phyloP scores from a whole-genome alignment of 2,329 filamentous ascomycete species.

The Teratosphaeria pseudoeucalypti region DNA sequence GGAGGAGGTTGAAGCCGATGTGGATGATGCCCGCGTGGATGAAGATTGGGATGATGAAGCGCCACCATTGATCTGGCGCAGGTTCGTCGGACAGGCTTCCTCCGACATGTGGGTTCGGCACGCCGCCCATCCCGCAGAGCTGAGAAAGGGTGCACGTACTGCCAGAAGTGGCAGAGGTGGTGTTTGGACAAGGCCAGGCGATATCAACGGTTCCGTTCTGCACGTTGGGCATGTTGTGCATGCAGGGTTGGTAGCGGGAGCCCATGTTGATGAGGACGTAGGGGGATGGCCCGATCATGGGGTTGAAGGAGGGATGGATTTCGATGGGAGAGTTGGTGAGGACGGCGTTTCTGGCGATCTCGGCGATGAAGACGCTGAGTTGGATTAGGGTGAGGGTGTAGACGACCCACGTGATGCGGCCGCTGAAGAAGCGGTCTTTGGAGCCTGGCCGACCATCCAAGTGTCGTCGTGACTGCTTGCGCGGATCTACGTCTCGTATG shows the following conservation, averaged over 20 bases:
- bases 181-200: constrained; percentile 70
- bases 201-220: constrained; percentile 40
- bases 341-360: constrained; percentile 70
- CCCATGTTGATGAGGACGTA: constrained; percentile 96
- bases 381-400: constrained; percentile 71
- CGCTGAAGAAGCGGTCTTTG: constrained; percentile 44
- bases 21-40: constrained; percentile 89
- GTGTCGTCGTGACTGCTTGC: constrained; percentile 5
- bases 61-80: constrained; percentile 87
- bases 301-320: constrained; percentile 80
- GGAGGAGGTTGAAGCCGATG: constrained; percentile 87
- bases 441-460: background rate
- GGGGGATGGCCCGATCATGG: constrained; percentile 90
- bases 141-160: constrained; percentile 62
- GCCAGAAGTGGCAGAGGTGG: constrained; percentile 50
- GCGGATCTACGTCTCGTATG: constrained; percentile 24
- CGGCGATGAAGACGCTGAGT: constrained; percentile 75
- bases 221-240: constrained; percentile 68
- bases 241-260: constrained; percentile 82
- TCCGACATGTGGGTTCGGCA: constrained; percentile 51
- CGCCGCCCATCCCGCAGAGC: constrained; percentile 73
- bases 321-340: constrained; percentile 69
- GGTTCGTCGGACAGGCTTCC: constrained; percentile 45
- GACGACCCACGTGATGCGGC: constrained; percentile 64
- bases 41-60: constrained; percentile 93